Conservation (phyloP, 2,329 filamentous ascomycete species). For the Emmonsiellopsis sp. region DNA sequence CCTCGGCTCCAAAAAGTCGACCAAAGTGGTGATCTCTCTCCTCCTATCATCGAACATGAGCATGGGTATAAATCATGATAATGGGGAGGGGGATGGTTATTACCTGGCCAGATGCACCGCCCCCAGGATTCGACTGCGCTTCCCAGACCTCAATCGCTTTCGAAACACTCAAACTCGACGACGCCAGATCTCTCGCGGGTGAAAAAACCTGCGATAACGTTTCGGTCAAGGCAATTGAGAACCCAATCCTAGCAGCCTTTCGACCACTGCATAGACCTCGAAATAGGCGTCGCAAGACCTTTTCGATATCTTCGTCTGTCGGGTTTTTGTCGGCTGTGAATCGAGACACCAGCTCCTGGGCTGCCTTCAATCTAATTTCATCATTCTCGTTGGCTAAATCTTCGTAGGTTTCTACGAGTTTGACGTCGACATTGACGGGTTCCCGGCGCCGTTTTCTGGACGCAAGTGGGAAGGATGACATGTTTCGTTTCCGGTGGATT, state of each 20-base stretch:
- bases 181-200: slow-evolving; percentile 14
- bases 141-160: slow-evolving; percentile 43
- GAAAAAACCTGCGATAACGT: slow-evolving; percentile 61
- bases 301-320: slow-evolving; percentile 31
- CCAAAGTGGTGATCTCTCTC: slow-evolving; percentile 79
- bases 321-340: slow-evolving; percentile 33
- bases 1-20: slow-evolving; percentile 76
- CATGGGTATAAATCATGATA: slow-evolving; percentile 40
- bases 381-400: slow-evolving; percentile 39
- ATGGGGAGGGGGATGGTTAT: slow-evolving; percentile 10
- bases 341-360: slow-evolving; percentile 33
- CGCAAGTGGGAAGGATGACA: background rate
- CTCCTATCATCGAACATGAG: slow-evolving; percentile 55
- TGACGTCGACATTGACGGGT: slow-evolving; percentile 32
- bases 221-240: slow-evolving; percentile 80
- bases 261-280: slow-evolving; percentile 81
- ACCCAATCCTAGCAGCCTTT: slow-evolving; percentile 80
- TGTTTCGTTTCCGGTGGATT: background rate
- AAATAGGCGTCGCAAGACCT: slow-evolving; percentile 56
- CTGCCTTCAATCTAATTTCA: slow-evolving; percentile 37
- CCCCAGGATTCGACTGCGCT: slow-evolving; percentile 42
- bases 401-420: slow-evolving; percentile 40
- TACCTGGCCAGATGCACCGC: slow-evolving; percentile 46
- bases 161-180: slow-evolving; percentile 28
- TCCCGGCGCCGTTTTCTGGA: slow-evolving; percentile 31